Conservation (phyloP, 306 rosid genomes). For the Lupinus albus region DNA sequence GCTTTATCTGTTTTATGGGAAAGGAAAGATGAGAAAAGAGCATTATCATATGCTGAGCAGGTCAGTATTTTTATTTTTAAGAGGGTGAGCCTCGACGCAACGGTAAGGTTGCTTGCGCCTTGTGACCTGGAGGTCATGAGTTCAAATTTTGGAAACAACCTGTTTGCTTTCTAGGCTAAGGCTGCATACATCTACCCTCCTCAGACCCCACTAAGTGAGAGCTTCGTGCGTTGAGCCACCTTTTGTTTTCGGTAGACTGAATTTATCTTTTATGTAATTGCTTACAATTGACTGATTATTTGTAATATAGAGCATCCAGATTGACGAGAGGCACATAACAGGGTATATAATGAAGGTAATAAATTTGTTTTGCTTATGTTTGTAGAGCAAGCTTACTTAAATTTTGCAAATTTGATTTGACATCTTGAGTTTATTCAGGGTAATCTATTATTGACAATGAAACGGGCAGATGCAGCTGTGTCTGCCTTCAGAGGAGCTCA, state of each 20-base stretch:
- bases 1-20: constrained; percentile 93
- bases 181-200: too few relatives aligned
- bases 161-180: too few relatives aligned
- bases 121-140: too few relatives aligned
- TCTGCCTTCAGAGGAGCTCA: constrained; percentile 93
- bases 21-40: constrained; percentile 89
- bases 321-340: constrained; percentile 89
- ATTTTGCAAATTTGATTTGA: constrained; percentile 22
- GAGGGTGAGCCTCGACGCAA: too few relatives aligned
- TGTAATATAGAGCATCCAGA: constrained; percentile 77
- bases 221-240: too few relatives aligned
- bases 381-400: background rate
- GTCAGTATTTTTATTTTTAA: constrained; percentile 53
- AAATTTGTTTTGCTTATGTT: constrained; percentile 31
- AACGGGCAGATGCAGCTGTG: constrained; percentile 86
- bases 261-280: constrained; percentile 38
- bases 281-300: constrained; percentile 44
- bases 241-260: background rate
- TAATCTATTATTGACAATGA: constrained; percentile 70
- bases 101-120: too few relatives aligned
- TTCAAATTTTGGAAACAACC: too few relatives aligned
- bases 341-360: constrained; percentile 93
- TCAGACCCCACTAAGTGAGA: too few relatives aligned
- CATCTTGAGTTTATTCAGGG: constrained; percentile 59
- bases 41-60: constrained; percentile 94